Conservation (phyloP, 1,284 basidiomycete genomes). For the Puccinia horiana region DNA sequence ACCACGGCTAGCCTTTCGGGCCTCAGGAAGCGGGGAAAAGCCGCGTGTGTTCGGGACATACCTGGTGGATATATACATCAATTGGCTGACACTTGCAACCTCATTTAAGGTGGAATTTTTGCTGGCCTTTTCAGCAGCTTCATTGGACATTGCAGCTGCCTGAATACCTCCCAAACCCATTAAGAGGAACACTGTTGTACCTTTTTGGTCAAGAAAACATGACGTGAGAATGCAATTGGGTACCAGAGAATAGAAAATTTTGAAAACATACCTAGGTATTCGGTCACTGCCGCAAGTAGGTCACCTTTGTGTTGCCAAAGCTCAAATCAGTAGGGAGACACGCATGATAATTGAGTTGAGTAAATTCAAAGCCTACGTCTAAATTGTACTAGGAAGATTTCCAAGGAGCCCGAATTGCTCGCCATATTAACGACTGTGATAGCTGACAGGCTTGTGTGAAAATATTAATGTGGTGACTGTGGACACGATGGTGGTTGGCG, state of each 20-base stretch:
- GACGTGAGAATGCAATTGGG: background rate
- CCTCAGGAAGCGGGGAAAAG: background rate
- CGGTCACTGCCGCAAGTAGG: slow-evolving; percentile 6
- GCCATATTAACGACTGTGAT: background rate
- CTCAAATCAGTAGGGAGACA: background rate
- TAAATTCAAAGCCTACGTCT: background rate
- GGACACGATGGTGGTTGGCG: background rate
- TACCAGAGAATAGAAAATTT: background rate
- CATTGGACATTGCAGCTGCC: slow-evolving; percentile 60
- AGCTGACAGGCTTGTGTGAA: background rate
- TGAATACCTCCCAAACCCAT: slow-evolving; percentile 68
- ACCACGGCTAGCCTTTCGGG: background rate
- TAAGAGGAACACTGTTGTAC: slow-evolving; percentile 63
- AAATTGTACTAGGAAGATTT: background rate
- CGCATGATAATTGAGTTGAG: background rate
- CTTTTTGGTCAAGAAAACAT: background rate
- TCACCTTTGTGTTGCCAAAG: slow-evolving; percentile 1
- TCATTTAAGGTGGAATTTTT: slow-evolving; percentile 52
- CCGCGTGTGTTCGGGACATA: background rate
- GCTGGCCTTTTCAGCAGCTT: slow-evolving; percentile 53
- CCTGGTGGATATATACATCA: slow-evolving; percentile 50
- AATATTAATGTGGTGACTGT: background rate
- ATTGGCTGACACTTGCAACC: slow-evolving; percentile 60
- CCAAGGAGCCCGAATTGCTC: background rate
- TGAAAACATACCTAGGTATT: slow-evolving; percentile 1